phyloP scores from a whole-genome alignment of 345 rosid species.

The Eucalyptus regnans region DNA sequence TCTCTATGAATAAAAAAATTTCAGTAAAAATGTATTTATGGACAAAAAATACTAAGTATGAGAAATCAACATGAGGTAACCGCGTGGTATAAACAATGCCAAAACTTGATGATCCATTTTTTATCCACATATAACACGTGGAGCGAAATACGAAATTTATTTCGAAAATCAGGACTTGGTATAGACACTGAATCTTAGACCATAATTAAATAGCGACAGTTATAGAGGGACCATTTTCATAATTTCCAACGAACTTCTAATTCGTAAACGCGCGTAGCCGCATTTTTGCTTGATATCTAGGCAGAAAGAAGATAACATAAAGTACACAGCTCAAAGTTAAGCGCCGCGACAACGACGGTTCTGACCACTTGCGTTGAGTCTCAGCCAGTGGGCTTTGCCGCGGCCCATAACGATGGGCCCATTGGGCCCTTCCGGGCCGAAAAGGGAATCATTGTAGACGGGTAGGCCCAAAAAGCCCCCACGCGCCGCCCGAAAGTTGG shows the following conservation, averaged over 20 bases:
- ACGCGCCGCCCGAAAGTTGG: background rate
- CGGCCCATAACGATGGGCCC: background rate
- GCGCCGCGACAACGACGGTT: background rate
- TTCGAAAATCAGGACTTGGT: fast-evolving
- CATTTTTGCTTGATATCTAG: background rate
- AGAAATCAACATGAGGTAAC: background rate
- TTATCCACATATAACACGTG: background rate
- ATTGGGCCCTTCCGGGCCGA: background rate
- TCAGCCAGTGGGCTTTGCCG: background rate
- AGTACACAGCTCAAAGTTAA: background rate
- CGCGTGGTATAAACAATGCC: background rate
- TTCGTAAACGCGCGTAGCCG: fast-evolving
- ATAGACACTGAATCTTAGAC: background rate
- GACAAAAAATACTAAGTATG: too few species aligned
- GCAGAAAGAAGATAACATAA: background rate
- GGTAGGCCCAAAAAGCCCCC: background rate
- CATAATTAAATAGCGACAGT: background rate
- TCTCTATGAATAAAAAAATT: background rate
- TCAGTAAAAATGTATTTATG: fast-evolving
- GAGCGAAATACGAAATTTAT: background rate
- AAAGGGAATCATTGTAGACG: fast-evolving
- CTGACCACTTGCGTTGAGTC: background rate
- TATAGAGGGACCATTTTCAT: background rate
- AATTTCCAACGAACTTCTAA: background rate
- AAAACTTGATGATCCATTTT: background rate